A percentile compares a stretch with the other conserved stretches of the same genome.
Evolutionary conservation across 1,284 basidiomycete genomes (phyloP).

Genomic region (Tylopilus orsonianus): DNA sequence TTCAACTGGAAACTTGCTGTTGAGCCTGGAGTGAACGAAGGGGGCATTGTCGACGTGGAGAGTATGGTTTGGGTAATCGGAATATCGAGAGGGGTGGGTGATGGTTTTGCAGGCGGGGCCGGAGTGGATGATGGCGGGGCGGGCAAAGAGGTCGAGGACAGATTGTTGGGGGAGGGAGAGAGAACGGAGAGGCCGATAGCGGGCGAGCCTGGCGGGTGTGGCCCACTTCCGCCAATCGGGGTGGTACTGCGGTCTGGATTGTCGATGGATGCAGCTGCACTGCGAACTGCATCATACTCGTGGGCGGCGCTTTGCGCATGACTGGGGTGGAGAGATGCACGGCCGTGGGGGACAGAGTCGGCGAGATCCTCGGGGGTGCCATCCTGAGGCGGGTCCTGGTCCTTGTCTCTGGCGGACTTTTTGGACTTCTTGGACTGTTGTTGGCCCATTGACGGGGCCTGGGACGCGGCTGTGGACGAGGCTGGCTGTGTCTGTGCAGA

Average conservation of each 20-base stretch:
- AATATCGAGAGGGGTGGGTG: constrained; percentile 66
- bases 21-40: constrained; percentile 48
- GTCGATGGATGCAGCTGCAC: constrained; percentile 45
- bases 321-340: constrained; percentile 39
- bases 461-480: constrained; percentile 26
- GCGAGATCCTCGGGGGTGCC: constrained; percentile 27
- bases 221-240: constrained; percentile 28
- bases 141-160: constrained; percentile 27
- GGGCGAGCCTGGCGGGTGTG: constrained; percentile 33
- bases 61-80: constrained; percentile 73
- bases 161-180: constrained; percentile 33
- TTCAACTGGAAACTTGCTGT: constrained; percentile 39
- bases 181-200: constrained; percentile 27
- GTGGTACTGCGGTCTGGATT: constrained; percentile 44
- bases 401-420: constrained; percentile 67
- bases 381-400: constrained; percentile 39
- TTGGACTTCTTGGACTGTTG: constrained; percentile 77
- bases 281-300: constrained; percentile 38
- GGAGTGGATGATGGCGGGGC: constrained; percentile 31
- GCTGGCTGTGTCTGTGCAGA: constrained; percentile 55
- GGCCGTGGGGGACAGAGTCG: constrained; percentile 42
- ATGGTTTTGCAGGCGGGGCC: constrained; percentile 41
- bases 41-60: constrained; percentile 48
- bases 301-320: constrained; percentile 36
- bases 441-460: constrained; percentile 65